Evolutionary conservation across 2,329 filamentous ascomycete genomes (phyloP).

Genomic region (Alternaria triticina): DNA sequence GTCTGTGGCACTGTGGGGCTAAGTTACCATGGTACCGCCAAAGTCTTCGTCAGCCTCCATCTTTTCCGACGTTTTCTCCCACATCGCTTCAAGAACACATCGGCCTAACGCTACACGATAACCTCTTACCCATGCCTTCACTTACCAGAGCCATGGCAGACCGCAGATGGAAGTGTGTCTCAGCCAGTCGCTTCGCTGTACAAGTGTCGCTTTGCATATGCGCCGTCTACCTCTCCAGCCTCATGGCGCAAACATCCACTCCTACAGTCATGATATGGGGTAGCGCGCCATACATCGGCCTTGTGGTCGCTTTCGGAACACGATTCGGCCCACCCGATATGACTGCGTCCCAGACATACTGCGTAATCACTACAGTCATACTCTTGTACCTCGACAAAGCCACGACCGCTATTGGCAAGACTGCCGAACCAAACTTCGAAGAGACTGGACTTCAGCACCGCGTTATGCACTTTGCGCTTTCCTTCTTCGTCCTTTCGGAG

Average conservation of each 20-base stretch:
- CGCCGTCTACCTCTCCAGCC: not conserved
- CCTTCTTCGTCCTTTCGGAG: conserved; percentile 1
- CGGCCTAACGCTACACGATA: not conserved
- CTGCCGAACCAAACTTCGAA: not conserved
- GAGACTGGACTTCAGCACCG: not conserved
- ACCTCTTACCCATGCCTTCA: not conserved
- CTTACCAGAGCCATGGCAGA: not conserved
- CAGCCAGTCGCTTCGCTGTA: not conserved
- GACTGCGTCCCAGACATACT: not conserved
- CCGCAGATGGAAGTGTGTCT: not conserved
- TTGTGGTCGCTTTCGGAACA: not conserved
- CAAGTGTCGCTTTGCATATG: not conserved
- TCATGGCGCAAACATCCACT: not conserved
- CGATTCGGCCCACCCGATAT: not conserved
- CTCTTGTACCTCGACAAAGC: not conserved
- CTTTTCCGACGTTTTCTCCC: not conserved
- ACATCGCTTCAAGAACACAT: not conserved
- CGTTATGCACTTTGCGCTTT: not conserved
- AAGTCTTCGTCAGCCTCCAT: not conserved
- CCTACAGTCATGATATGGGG: not conserved
- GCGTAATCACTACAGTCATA: not conserved
- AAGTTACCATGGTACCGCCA: not conserved
- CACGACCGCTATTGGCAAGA: not conserved
- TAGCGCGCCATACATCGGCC: not conserved
- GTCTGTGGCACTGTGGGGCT: not conserved